Evolutionary conservation across 2,329 filamentous ascomycete species (phyloP).

Genomic region (Fusarium praegraminearum): DNA sequence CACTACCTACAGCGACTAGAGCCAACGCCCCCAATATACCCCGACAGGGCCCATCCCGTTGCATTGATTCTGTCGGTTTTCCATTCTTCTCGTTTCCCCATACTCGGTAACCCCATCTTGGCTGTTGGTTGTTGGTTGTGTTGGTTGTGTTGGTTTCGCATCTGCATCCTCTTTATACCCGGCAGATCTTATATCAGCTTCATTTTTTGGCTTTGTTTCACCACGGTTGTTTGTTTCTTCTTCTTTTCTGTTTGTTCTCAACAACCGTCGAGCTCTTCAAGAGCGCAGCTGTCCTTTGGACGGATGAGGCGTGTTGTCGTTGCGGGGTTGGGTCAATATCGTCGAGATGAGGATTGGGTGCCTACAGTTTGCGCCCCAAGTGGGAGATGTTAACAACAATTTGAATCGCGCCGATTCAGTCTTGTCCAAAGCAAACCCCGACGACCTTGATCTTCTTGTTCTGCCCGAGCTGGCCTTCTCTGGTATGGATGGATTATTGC

Average conservation of each 20-base stretch:
- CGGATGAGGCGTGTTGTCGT: slow-evolving; percentile 1
- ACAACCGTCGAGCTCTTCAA: neutral
- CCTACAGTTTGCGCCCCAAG: slow-evolving; percentile 77
- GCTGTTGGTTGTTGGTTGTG: slow-evolving; percentile 8
- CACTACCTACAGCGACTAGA: neutral
- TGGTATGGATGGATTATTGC: slow-evolving; percentile 58
- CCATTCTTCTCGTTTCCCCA: slow-evolving; percentile 9
- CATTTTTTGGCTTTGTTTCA: neutral
- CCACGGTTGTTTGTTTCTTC: neutral
- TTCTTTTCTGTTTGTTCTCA: neutral
- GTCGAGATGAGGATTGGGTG: slow-evolving; percentile 73
- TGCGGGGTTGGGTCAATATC: slow-evolving; percentile 15
- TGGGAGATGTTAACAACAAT: slow-evolving; percentile 78
- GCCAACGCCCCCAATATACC: slow-evolving; percentile 8
- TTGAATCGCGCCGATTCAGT: slow-evolving; percentile 57
- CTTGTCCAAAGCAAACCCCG: slow-evolving; percentile 63
- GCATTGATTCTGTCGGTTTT: slow-evolving; percentile 16
- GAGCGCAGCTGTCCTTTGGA: neutral
- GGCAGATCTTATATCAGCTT: slow-evolving; percentile 1
- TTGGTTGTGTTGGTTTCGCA: slow-evolving; percentile 13
- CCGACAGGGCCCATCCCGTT: slow-evolving; percentile 7
- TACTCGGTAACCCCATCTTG: slow-evolving; percentile 11
- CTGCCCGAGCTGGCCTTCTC: slow-evolving; percentile 82
- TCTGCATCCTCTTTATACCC: slow-evolving; percentile 5
- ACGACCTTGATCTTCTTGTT: slow-evolving; percentile 76